A percentile compares a stretch with the other conserved stretches of the same genome.
Evolutionary conservation across 257 asterid genomes (phyloP).

Genomic region (Solanum paucissectum): DNA sequence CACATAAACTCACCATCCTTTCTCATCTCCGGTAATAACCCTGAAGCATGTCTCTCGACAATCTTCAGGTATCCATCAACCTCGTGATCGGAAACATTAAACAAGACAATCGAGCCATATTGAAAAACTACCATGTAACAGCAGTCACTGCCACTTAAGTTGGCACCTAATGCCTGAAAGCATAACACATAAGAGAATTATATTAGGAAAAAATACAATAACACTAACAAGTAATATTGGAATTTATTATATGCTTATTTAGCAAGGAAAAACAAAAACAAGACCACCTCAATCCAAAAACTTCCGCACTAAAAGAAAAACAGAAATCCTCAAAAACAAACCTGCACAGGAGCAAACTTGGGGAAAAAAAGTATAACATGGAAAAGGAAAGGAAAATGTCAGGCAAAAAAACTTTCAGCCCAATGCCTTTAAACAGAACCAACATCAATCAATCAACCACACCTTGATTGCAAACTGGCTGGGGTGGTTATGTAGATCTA

Average conservation of each 20-base stretch:
- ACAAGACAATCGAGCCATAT: constrained; percentile 90
- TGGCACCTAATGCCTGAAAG: constrained; percentile 51
- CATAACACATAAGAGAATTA: not conserved
- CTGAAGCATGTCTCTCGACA: constrained; percentile 72
- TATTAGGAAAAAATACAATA: not conserved
- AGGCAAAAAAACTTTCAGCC: not conserved
- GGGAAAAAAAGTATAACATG: not conserved
- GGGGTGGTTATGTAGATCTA: not conserved
- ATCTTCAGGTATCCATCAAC: constrained; percentile 74
- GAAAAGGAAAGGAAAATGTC: not conserved
- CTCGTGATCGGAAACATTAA: constrained; percentile 72
- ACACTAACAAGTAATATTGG: not conserved
- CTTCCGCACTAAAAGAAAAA: not conserved
- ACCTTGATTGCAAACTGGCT: not conserved
- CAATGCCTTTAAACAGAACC: not conserved
- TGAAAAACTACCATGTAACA: constrained; percentile 89
- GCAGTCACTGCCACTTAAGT: constrained; percentile 56
- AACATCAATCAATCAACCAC: not conserved
- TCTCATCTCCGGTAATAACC: constrained; percentile 85
- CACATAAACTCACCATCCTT: constrained; percentile 68
- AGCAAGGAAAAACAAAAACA: not conserved
- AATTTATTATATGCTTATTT: not conserved
- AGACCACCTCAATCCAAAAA: not conserved
- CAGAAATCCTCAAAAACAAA: not conserved
- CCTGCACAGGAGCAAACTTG: not conserved